Evolutionary conservation across 148 eudicot species (phyloP), one percentile per base, ranked within the genome.

Genomic region (Fagopyrum esculentum): DNA sequence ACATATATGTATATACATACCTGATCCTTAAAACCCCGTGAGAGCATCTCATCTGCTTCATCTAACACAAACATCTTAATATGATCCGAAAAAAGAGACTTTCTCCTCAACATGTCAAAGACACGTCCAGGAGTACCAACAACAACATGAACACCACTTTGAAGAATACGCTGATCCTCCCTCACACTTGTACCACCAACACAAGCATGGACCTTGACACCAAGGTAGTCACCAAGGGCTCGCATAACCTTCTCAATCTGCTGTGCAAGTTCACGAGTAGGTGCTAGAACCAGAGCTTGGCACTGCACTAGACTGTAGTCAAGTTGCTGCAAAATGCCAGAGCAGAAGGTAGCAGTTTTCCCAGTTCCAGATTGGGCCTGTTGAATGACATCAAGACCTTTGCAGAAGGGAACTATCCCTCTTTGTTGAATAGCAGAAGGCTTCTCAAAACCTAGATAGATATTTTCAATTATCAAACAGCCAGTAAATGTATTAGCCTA

Each of bases 21-120:
- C 87, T 85, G 85, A 77, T 85, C 87, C 79, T 85, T 85, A 70
- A 85, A 85, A 45, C 87, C 87, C 1, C 87, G 83, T 3, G 85
- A 82, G 74, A 85, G 85, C 85, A 85, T 85, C 52, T 85, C 87
- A 80, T 82, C 87, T 4, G 87, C 87, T 73, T 85, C 87, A 76
- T 85, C 87, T 83, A 85, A 66, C 45, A 85, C 87, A 78, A 85
- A 85, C 85, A 85, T 85, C 72, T 50, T 80, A 22, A 85, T 82
- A 74, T 64, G 74, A 73, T 85, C 80, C 11, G 83, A 71, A 46
- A 47, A 77, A 70, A 85, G 82, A 0, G 85, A 80, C 64, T 78
- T 77, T 68, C 87, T 80, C 10, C 87, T 60, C 76, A 82, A 51
- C 85, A 82, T 80, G 77, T 85, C 87, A 74, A 85, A 35, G 40